phyloP scores from a whole-genome alignment of 23 red algal species.

The Gracilaria gracilis region DNA sequence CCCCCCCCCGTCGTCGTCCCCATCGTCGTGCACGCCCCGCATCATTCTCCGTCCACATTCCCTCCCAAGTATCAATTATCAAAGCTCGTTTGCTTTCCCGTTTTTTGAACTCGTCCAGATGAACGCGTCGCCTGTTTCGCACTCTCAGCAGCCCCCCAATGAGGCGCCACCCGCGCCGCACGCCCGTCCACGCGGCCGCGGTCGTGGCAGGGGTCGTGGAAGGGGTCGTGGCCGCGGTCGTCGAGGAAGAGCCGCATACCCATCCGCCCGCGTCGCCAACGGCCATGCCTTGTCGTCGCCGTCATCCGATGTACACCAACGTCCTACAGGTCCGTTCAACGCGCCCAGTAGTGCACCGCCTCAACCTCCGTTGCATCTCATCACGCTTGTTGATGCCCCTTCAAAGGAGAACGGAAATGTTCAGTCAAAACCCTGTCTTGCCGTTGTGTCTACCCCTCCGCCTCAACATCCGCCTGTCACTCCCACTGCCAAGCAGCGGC shows the following conservation, averaged over 20 bases:
- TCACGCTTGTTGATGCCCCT: conserved; percentile 6
- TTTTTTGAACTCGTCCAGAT: background rate
- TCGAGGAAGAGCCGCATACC: background rate
- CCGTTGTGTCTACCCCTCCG: background rate
- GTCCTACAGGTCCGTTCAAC: background rate
- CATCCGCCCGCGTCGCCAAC: background rate
- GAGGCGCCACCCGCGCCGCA: background rate
- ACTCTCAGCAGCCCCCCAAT: background rate
- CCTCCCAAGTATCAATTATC: background rate
- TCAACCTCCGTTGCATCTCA: background rate
- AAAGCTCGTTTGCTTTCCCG: background rate
- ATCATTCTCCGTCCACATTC: background rate
- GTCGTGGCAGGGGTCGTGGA: background rate
- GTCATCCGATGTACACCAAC: background rate
- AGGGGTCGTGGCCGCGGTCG: background rate
- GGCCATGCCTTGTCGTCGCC: background rate
- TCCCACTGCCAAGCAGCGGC: background rate
- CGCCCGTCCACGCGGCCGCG: background rate
- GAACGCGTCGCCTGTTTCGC: background rate
- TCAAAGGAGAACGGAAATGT: background rate
- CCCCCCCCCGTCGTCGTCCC: background rate
- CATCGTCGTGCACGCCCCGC: background rate
- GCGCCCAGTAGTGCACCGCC: background rate
- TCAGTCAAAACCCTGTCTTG: background rate
- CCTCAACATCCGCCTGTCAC: background rate